phyloP scores from a whole-genome alignment of 2,329 filamentous ascomycete species.

The Fusarium goolgardi region DNA sequence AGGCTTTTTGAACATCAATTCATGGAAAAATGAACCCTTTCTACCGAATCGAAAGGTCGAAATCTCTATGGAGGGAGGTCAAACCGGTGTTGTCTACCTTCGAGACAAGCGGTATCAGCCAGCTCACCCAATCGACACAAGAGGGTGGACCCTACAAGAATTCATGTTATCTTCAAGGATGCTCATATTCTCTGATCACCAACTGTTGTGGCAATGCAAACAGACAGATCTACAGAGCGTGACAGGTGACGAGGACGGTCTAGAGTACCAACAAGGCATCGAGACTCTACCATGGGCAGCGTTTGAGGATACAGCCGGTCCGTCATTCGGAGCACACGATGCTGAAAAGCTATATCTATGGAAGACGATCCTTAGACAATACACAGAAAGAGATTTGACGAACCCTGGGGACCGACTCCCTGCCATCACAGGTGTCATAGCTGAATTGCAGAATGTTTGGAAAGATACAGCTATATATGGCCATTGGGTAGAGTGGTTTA shows the following conservation, averaged over 20 bases:
- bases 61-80: rapidly evolving
- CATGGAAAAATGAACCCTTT: rapidly evolving
- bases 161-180: neutral
- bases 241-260: rapidly evolving
- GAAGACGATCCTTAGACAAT: neutral
- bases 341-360: neutral
- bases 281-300: neutral
- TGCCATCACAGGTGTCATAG: neutral
- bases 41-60: rapidly evolving
- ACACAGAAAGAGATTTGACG: rapidly evolving
- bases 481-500: slow-evolving; percentile 5
- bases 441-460: neutral
- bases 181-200: slow-evolving; percentile 9
- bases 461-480: neutral
- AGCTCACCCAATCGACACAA: rapidly evolving
- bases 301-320: rapidly evolving
- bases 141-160: slow-evolving; percentile 1
- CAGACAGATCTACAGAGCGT: neutral
- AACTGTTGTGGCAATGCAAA: slow-evolving; percentile 6
- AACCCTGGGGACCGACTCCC: neutral
- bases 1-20: rapidly evolving
- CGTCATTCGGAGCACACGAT: neutral
- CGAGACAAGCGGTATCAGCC: rapidly evolving
- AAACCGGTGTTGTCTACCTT: rapidly evolving
- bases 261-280: neutral